Conservation (phyloP, 2,329 filamentous ascomycete species). For the Claviceps digitariae region DNA sequence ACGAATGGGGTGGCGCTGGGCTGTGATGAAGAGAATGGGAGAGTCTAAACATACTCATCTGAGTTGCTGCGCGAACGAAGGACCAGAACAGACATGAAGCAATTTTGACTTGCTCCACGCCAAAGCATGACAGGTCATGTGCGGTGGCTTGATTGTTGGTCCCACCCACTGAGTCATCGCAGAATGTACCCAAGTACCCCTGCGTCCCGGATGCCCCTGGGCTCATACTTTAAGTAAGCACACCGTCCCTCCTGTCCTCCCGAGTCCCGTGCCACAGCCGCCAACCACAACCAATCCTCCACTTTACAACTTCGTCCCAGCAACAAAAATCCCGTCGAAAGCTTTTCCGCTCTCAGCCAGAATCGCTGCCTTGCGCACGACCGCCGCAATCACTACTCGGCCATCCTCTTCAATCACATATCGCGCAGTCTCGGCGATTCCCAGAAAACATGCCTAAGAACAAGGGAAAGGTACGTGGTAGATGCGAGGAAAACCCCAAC, state of each 20-base stretch:
- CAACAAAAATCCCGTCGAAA: neutral
- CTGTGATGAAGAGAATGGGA: neutral
- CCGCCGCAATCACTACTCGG: neutral
- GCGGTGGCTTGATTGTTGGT: neutral
- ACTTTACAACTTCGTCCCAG: slow-evolving; percentile 1
- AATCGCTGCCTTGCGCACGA: neutral
- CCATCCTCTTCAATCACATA: neutral
- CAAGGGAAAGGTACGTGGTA: slow-evolving; percentile 80
- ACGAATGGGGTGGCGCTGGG: neutral
- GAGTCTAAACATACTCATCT: too few species aligned
- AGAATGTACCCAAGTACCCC: too few species aligned
- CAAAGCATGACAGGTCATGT: too few species aligned
- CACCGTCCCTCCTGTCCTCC: neutral
- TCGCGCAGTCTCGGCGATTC: neutral
- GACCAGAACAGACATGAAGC: too few species aligned
- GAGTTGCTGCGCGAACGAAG: too few species aligned
- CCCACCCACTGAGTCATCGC: neutral
- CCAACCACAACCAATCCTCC: neutral
- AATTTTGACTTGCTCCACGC: too few species aligned
- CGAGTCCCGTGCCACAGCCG: neutral
- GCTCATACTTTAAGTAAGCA: neutral
- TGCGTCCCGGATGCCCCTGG: neutral
- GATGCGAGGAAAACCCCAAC: neutral
- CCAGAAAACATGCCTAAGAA: slow-evolving; percentile 78
- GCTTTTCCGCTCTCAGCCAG: neutral